Conservation (phyloP, 75 land plant species). For the Adiantum capillusveneris region DNA sequence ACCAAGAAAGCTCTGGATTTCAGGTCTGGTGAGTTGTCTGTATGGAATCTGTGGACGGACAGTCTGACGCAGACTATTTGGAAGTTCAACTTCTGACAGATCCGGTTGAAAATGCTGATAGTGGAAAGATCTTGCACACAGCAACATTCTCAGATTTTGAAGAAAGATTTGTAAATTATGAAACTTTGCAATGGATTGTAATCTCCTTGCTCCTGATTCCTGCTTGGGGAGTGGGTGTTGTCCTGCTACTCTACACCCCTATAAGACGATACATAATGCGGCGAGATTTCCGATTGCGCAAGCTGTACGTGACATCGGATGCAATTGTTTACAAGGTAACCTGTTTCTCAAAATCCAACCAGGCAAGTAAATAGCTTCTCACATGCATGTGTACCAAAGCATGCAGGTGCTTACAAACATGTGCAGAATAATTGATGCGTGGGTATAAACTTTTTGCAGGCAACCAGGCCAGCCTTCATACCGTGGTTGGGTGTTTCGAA, state of each 20-base stretch:
- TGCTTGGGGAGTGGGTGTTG: conserved; percentile 69
- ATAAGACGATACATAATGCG: conserved; percentile 49
- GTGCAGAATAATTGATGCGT: background rate
- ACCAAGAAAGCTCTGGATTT: too few species aligned
- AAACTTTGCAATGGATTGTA: conserved; percentile 59
- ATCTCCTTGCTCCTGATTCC: conserved; percentile 59
- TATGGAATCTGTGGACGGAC: background rate
- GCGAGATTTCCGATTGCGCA: conserved; percentile 49
- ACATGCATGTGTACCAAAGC: background rate
- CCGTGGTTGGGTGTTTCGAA: conserved; percentile 53
- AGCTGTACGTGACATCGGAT: conserved; percentile 56
- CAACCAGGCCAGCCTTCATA: conserved; percentile 47
- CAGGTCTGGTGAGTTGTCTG: too few species aligned
- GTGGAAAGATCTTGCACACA: conserved; percentile 38
- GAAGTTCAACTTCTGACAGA: conserved; percentile 36
- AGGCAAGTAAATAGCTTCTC: background rate
- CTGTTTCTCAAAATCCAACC: background rate
- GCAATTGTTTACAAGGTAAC: conserved; percentile 75
- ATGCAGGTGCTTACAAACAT: background rate
- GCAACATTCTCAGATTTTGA: conserved; percentile 67
- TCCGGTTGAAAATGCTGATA: conserved; percentile 27
- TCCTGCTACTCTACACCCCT: conserved; percentile 66
- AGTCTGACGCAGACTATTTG: conserved; percentile 11
- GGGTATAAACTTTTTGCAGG: conserved; percentile 22
- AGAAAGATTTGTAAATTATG: conserved; percentile 34